These are phyloP conservation scores for Mucor sp. DNA, from an alignment of 371 early-diverging fungal genomes.

Conservation along the genomic window DNA sequence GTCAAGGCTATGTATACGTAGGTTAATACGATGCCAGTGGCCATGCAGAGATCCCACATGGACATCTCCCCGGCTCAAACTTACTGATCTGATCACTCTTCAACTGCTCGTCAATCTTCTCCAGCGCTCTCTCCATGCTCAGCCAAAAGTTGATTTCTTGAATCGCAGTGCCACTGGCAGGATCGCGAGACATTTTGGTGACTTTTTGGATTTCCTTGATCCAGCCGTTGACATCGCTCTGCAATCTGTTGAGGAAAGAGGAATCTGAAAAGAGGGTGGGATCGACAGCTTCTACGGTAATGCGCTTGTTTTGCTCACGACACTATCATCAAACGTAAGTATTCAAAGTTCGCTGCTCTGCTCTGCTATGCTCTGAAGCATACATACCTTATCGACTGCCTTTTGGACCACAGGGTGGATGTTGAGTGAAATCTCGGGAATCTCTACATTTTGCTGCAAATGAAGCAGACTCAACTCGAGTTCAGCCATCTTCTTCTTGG, in stretches of 20 bases:
- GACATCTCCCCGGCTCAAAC: no score
- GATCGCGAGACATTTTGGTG: constrained; percentile 93
- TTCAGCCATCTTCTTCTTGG: constrained; percentile 98
- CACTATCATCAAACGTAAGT: constrained; percentile 38
- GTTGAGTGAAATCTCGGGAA: constrained; percentile 88
- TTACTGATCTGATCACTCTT: constrained; percentile 88
- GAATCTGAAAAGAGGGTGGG: constrained; percentile 74
- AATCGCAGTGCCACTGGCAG: constrained; percentile 88
- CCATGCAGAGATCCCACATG: background rate
- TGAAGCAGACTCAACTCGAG: constrained; percentile 93
- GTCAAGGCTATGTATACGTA: constrained; percentile 65
- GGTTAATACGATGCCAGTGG: background rate
- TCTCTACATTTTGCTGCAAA: constrained; percentile 97
- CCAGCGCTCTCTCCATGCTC: constrained; percentile 93
- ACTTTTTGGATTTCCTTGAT: constrained; percentile 99
- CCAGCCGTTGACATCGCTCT: constrained; percentile 97
- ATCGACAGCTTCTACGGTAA: constrained; percentile 77
- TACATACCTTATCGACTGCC: constrained; percentile 71
- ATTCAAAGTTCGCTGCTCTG: background rate
- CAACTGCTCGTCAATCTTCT: constrained; percentile 92
- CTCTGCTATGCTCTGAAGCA: no score
- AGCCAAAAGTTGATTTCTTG: constrained; percentile 99
- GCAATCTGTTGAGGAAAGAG: constrained; percentile 89
- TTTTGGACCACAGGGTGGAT: constrained; percentile 86
- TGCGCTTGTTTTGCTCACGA: constrained; percentile 63